Evolutionary conservation across 2,329 filamentous ascomycete genomes (phyloP), one percentile per base, ranked within the genome.

Genomic region (Fusarium nygamai): DNA sequence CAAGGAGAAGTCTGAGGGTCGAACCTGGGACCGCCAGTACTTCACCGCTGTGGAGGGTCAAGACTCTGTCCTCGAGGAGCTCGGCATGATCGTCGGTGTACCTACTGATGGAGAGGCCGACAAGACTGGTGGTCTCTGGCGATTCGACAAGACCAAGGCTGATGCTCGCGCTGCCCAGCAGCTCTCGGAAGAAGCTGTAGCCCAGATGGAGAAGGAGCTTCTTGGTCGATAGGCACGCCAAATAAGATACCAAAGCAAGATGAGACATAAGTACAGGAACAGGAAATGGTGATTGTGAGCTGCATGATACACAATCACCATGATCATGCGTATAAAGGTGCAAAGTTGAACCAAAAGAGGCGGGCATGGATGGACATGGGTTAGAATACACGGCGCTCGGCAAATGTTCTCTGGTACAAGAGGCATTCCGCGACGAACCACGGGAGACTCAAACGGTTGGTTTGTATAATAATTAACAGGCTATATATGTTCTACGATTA

Each of bases 21-120:
- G 88, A 48, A 86, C 90, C 46, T 99, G 96, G 96, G 89, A 95
- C 79, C 89, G 95, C 51, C 89, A 92, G 62, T 98, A 96, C 85
- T 99, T 98, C 84, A 90, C 86, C 66, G 80, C 79, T 17, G 78
- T 88, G 78, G 80, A 86, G 69, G 84, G 83, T 24, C 69, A 80
- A 1, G 89, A 91, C 67, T 71, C 81, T 13, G 81, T 86, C 1
- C 85, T 91, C 20, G 78, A 82, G 58, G 71, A 77, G 17, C 82
- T 90, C 17, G 88, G 87, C 22, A 71, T 81, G 14, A 72, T 81
- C 24, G 86, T 87, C 6, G 87, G 88, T 8, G 79, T 91, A 22
- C 82, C 85, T 4, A 70, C 82, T 1, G 84, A 87, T 69, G 89
- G 89, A 29, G 89, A 91, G 57, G 83, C 85, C 31, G 89, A 90